Evolutionary conservation across 176 grass and related monocot genomes (phyloP).

Genomic region (Elaeis guineensis): DNA sequence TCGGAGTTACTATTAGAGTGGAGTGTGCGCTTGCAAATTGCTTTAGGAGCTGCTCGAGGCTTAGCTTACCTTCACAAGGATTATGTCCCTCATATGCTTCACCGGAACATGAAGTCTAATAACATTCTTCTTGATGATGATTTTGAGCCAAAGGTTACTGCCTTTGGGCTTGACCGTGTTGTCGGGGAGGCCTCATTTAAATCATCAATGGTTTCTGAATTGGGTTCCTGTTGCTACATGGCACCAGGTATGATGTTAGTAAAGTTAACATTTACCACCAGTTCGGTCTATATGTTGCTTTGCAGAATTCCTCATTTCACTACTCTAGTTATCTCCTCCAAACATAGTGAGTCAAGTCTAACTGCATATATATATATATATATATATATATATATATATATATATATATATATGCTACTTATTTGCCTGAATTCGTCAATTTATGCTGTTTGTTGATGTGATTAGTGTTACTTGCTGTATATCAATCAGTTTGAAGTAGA

Average conservation of each 20-base stretch:
- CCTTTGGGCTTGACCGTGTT: constrained; percentile 39
- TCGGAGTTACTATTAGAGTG: constrained; percentile 27
- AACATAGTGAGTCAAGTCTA: too few relatives aligned
- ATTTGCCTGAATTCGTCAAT: too few relatives aligned
- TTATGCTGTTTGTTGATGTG: too few relatives aligned
- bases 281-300: too few relatives aligned
- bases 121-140: constrained; percentile 52
- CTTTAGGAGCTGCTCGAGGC: constrained; percentile 43
- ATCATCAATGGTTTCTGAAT: constrained; percentile 36
- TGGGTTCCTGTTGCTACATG: constrained; percentile 37
- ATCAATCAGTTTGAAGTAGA: too few relatives aligned
- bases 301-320: too few relatives aligned
- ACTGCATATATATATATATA: too few relatives aligned
- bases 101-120: constrained; percentile 61
- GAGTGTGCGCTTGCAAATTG: constrained; percentile 44
- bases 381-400: too few relatives aligned
- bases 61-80: constrained; percentile 57
- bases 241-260: constrained; percentile 40
- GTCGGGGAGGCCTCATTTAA: constrained; percentile 34
- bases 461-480: too few relatives aligned
- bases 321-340: too few relatives aligned
- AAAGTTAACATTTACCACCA: too few relatives aligned
- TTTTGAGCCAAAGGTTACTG: constrained; percentile 43
- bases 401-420: too few relatives aligned
- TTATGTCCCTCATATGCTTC: constrained; percentile 34